These are phyloP conservation scores for Eutrema japonicum DNA, from an alignment of 345 rosid genomes.

Conservation along the genomic window DNA sequence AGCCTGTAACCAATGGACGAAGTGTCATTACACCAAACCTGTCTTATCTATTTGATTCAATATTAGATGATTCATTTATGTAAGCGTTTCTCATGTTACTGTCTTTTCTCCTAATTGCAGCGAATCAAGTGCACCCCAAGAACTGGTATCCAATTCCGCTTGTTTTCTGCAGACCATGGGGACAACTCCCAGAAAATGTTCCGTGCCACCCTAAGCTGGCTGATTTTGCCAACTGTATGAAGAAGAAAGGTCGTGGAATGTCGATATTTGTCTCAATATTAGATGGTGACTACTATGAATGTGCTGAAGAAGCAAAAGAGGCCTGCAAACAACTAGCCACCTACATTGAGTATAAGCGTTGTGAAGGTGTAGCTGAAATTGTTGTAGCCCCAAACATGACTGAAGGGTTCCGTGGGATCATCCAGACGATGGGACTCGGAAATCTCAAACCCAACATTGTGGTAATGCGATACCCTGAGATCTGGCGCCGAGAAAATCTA, in stretches of 20 bases:
- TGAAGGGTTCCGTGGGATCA: conserved; percentile 94
- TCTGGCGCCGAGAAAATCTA: conserved; percentile 96
- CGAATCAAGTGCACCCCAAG: conserved; percentile 98
- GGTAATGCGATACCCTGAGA: conserved; percentile 98
- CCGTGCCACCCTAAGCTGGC: conserved; percentile 99
- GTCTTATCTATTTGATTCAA: conserved; percentile 4
- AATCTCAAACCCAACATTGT: conserved; percentile 97
- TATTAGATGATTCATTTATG: conserved; percentile 1
- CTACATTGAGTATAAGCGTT: conserved; percentile 88
- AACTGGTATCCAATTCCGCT: conserved; percentile 99
- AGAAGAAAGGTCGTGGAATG: conserved; percentile 99
- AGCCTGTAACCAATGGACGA: neutral
- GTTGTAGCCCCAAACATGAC: conserved; percentile 98
- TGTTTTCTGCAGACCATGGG: conserved; percentile 99
- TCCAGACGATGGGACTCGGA: conserved; percentile 99
- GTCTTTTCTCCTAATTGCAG: conserved; percentile 50
- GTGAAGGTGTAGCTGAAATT: conserved; percentile 99
- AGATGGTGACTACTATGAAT: conserved; percentile 93
- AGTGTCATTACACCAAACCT: neutral
- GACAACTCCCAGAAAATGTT: conserved; percentile 96
- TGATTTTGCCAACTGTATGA: conserved; percentile 99
- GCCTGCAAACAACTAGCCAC: conserved; percentile 87
- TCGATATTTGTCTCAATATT: conserved; percentile 86
- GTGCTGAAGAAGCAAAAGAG: conserved; percentile 93
- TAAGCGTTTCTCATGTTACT: conserved; percentile 13